Percentiles rank a stretch among this genome's conserved stretches.
phyloP scores from a whole-genome alignment of 2,329 filamentous ascomycete genomes.

The Parasarocladium wereldwijsianum region DNA sequence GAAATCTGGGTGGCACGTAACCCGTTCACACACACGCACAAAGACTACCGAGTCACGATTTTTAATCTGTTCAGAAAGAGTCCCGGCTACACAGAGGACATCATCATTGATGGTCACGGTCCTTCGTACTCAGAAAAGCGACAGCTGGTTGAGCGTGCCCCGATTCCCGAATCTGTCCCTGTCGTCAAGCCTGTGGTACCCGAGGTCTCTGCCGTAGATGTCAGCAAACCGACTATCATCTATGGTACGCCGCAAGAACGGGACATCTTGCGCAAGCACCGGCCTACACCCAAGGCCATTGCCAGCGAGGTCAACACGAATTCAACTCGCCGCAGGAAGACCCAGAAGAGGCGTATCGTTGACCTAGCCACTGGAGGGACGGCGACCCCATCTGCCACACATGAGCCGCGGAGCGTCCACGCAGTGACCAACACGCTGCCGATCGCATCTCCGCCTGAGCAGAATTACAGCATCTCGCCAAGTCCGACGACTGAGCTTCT shows the following conservation, averaged over 20 bases:
- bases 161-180: conserved; percentile 61
- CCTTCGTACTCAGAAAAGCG: conserved; percentile 79
- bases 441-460: conserved; percentile 11
- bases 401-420: conserved; percentile 12
- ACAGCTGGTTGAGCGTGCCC: conserved; percentile 66
- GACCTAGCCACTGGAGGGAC: conserved; percentile 43
- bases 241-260: conserved; percentile 34
- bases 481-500: conserved; percentile 21
- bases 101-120: conserved; percentile 71
- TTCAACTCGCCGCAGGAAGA: conserved; percentile 44
- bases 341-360: conserved; percentile 45
- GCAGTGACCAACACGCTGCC: conserved; percentile 9
- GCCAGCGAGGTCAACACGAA: conserved; percentile 43
- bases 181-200: conserved; percentile 57
- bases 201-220: conserved; percentile 47
- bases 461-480: conserved; percentile 30
- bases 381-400: conserved; percentile 13
- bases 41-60: conserved; percentile 73
- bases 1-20: conserved; percentile 92
- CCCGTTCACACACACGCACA: conserved; percentile 76
- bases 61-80: conserved; percentile 92
- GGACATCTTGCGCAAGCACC: conserved; percentile 43
- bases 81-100: conserved; percentile 80
- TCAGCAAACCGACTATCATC: conserved; percentile 52
- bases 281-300: conserved; percentile 34